These are phyloP conservation scores for Fusarium avenaceum DNA, from an alignment of 2,329 filamentous ascomycete species.

Conservation along the genomic window DNA sequence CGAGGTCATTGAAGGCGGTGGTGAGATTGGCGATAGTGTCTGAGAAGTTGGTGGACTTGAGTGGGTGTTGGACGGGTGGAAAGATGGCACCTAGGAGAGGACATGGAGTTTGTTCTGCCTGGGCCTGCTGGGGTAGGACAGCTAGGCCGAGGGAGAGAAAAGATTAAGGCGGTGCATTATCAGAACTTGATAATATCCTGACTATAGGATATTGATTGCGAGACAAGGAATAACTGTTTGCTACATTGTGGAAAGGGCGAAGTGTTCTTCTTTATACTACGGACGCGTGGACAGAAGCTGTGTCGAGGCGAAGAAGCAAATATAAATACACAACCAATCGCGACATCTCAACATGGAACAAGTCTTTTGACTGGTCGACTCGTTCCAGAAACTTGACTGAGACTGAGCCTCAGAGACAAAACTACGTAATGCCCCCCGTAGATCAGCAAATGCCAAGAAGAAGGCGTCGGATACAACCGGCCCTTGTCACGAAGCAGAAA, in stretches of 20 bases:
- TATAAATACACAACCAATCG: fast-evolving
- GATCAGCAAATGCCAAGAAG: too few relatives aligned
- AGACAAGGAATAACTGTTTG: too few relatives aligned
- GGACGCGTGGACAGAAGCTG: too few relatives aligned
- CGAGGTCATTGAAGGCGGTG: not conserved
- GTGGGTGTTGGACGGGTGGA: not conserved
- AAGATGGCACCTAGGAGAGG: conserved; percentile 14
- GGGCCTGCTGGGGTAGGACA: not conserved
- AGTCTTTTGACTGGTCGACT: not conserved
- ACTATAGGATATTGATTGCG: not conserved
- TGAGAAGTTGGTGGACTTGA: not conserved
- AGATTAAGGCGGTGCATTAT: not conserved
- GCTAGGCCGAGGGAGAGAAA: not conserved
- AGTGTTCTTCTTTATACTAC: not conserved
- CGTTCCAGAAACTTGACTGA: not conserved
- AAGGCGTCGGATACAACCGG: too few relatives aligned
- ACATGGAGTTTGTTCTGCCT: not conserved
- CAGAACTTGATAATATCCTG: not conserved
- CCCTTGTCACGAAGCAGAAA: too few relatives aligned
- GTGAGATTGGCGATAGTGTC: not conserved
- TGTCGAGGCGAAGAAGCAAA: fast-evolving
- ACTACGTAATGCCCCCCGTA: too few relatives aligned
- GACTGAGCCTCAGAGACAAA: not conserved
- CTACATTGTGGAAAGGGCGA: too few relatives aligned
- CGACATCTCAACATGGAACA: fast-evolving